phyloP scores from a whole-genome alignment of 345 rosid species.

The Salix suchowensis region DNA sequence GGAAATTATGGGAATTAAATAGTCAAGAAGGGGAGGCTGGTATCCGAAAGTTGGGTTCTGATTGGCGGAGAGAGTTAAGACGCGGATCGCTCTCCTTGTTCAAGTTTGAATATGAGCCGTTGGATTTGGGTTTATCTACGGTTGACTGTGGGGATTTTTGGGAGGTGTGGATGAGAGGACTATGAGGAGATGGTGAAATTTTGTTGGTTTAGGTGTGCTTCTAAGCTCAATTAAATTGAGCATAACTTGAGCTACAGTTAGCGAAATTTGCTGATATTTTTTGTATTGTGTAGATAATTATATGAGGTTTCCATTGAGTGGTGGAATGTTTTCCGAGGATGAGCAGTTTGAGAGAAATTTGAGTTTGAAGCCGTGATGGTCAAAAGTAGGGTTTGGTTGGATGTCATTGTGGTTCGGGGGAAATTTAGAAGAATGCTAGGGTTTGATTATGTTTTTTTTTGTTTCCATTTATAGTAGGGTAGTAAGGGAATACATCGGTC shows the following conservation, averaged over 20 bases:
- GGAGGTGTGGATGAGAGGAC: slow-evolving; percentile 22
- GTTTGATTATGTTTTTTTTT: background rate
- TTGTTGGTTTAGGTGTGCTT: slow-evolving; percentile 63
- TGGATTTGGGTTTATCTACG: slow-evolving; percentile 51
- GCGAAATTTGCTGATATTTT: slow-evolving; percentile 23
- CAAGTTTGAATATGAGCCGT: slow-evolving; percentile 57
- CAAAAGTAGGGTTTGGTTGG: slow-evolving; percentile 44
- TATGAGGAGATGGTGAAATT: slow-evolving; percentile 2
- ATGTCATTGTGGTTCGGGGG: slow-evolving; percentile 38
- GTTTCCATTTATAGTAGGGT: slow-evolving; percentile 6
- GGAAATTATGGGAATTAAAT: slow-evolving; percentile 46
- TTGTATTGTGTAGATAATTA: slow-evolving; percentile 26
- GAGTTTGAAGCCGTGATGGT: slow-evolving; percentile 45
- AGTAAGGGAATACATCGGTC: slow-evolving; percentile 21
- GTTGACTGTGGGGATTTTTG: slow-evolving; percentile 7
- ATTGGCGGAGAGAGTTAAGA: slow-evolving; percentile 42
- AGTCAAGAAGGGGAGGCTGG: slow-evolving; percentile 37
- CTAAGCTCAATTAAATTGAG: slow-evolving; percentile 33
- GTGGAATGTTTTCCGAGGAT: background rate
- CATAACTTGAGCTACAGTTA: slow-evolving; percentile 18
- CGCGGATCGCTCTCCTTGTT: slow-evolving; percentile 42
- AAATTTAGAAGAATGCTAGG: slow-evolving; percentile 21
- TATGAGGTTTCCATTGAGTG: slow-evolving; percentile 45
- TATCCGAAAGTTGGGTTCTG: slow-evolving; percentile 33
- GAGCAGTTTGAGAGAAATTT: slow-evolving; percentile 18